Evolutionary conservation across 352 stramenopile species (phyloP).

Genomic region (Stephanocyclus meneghinianus): DNA sequence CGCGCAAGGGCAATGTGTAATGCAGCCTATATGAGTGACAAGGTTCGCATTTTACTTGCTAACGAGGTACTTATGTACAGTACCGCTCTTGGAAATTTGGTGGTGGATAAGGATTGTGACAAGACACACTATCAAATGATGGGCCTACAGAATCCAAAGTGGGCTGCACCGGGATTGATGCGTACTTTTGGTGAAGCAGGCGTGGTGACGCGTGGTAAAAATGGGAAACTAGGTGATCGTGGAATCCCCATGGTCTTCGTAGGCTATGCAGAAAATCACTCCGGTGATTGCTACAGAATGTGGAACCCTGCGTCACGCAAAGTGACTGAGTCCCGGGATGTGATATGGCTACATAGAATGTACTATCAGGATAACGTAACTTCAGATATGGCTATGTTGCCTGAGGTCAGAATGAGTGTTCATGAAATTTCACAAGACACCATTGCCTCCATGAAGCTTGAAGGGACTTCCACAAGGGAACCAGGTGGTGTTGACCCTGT

Average conservation of each 20-base stretch:
- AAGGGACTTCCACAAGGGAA: no score
- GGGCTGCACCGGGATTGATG: neutral
- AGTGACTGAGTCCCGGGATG: slow-evolving; percentile 17
- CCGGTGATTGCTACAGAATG: slow-evolving; percentile 28
- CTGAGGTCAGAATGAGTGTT: neutral
- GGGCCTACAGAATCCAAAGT: neutral
- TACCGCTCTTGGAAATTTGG: neutral
- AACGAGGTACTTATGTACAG: neutral
- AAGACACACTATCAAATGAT: no score
- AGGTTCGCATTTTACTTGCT: neutral
- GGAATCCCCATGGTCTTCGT: slow-evolving; percentile 17
- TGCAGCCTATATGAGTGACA: no score
- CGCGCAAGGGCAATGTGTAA: no score
- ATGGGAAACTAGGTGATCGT: slow-evolving; percentile 15
- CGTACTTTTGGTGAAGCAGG: slow-evolving; percentile 16
- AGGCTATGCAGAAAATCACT: slow-evolving; percentile 11
- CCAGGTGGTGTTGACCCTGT: no score
- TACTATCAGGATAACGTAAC: neutral
- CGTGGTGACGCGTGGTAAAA: slow-evolving; percentile 4
- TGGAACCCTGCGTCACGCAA: slow-evolving; percentile 10
- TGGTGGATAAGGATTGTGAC: no score
- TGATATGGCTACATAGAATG: neutral
- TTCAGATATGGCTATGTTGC: neutral
- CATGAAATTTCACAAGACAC: no score
- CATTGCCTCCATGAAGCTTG: no score